phyloP scores from a whole-genome alignment of 2,329 filamentous ascomycete genomes.

The Dactylellina cionopaga region DNA sequence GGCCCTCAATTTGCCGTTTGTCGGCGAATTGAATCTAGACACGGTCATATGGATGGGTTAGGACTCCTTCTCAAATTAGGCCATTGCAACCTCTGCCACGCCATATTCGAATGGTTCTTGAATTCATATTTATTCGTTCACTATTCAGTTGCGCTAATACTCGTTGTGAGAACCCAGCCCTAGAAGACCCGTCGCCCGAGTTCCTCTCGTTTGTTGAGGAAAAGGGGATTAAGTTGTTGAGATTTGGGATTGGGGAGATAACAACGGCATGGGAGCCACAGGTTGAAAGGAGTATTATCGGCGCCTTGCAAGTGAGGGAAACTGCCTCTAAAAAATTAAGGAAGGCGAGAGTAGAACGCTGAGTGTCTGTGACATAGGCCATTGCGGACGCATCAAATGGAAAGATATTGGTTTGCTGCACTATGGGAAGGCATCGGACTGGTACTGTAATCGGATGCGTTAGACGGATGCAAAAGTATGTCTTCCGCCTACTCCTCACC shows the following conservation, averaged over 20 bases:
- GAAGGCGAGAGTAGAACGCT: neutral
- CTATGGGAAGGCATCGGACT: constrained; percentile 49
- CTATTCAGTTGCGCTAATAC: too few species aligned
- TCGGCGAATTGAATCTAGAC: constrained; percentile 42
- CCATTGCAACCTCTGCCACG: neutral
- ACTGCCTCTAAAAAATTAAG: too few species aligned
- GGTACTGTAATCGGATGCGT: constrained; percentile 49
- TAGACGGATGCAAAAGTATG: constrained; percentile 48
- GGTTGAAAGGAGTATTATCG: constrained; percentile 35
- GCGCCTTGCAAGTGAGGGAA: constrained; percentile 38
- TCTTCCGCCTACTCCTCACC: neutral
- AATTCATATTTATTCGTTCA: too few species aligned
- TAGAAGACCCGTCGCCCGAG: constrained; percentile 40
- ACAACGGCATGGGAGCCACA: constrained; percentile 42
- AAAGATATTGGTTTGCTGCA: constrained; percentile 47
- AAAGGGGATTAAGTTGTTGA: constrained; percentile 38
- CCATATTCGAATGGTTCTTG: neutral
- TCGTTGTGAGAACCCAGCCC: constrained; percentile 12
- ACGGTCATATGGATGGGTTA: constrained; percentile 51
- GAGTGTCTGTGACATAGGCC: constrained; percentile 16
- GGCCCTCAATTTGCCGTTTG: constrained; percentile 41
- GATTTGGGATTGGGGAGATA: constrained; percentile 44
- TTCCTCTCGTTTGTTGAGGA: constrained; percentile 26
- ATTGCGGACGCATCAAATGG: constrained; percentile 39
- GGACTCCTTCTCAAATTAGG: neutral